Evolutionary conservation across 2,329 filamentous ascomycete genomes (phyloP).

Genomic region (Lasiodiplodia hormozganensis): DNA sequence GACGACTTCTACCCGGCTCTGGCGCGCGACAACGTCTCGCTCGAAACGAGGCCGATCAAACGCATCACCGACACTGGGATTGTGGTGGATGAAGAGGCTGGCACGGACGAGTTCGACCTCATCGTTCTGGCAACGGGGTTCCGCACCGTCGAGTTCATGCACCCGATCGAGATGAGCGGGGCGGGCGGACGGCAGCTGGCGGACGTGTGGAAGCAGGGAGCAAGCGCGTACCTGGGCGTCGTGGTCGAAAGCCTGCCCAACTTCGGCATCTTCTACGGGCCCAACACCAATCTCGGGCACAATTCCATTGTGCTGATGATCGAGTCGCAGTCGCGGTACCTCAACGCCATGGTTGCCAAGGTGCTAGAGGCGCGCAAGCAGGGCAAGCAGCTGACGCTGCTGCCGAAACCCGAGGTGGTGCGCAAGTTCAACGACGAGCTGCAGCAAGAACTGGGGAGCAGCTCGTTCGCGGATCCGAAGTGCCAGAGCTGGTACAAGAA

Average conservation of each 20-base stretch:
- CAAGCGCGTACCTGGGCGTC: constrained; percentile 56
- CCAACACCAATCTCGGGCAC: constrained; percentile 62
- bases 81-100: constrained; percentile 49
- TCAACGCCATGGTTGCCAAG: constrained; percentile 57
- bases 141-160: constrained; percentile 64
- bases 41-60: constrained; percentile 60
- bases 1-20: constrained; percentile 65
- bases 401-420: constrained; percentile 51
- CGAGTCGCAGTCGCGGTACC: constrained; percentile 63
- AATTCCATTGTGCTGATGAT: constrained; percentile 69
- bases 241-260: constrained; percentile 61
- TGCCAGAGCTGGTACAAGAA: constrained; percentile 66
- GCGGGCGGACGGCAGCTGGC: constrained; percentile 50
- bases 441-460: constrained; percentile 53
- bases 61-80: constrained; percentile 57
- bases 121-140: constrained; percentile 67
- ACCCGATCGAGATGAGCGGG: constrained; percentile 62
- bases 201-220: constrained; percentile 62
- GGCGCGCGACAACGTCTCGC: constrained; percentile 53
- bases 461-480: constrained; percentile 60
- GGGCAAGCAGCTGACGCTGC: constrained; percentile 52
- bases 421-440: constrained; percentile 55
- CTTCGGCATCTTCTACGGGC: constrained; percentile 65
- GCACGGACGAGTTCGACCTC: constrained; percentile 60
- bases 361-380: constrained; percentile 55